Base-by-base conservation (phyloP, 768 basidiomycete species). In the Boletus barrowsii region DNA sequence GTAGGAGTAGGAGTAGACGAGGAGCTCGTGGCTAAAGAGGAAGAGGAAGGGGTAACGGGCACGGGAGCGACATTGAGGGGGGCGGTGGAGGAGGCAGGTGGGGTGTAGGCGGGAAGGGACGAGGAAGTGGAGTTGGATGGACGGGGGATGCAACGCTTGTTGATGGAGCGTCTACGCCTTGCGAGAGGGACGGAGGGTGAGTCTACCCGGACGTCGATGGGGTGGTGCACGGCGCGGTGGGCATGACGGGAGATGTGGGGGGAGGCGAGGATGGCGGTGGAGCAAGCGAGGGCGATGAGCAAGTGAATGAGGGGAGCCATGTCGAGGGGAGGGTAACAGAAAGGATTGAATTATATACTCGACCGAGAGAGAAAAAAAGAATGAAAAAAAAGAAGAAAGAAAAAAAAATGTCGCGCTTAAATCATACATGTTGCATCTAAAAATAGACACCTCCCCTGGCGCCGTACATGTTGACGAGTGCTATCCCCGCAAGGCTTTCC, bases 381-480 rank as follows among this genome's bases (percentile, higher is more conserved):
- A 13, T 10, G n/a, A 15, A 2, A n/a, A 22, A 18, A 20, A 18
- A 41, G n/a, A n/a, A 22, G 24, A 29, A 13, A 15, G n/a, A 15
- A 2, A n/a, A 22, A 18, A 20, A 18, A 41, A 45, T 35, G 32
- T 35, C 44, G 5, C 14, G 14, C 24, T 39, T 54, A 41, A 45
- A 55, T 53, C 8, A 18, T 39, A 17, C 14, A 39, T 39, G 14
- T 18, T 14, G 3, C 10, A 35, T 14, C 14, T 35, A 35, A 14
- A 35, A 14, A 35, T 35, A 35, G 33, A 35, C 33, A 35, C 33
- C 33, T 14, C 37, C 17, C 61, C 76, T 77, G 1, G 86, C 82
- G 0, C 80, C 85, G 65, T 90, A 95, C 87, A 91, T 93, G 74
- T 91, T 91, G n/a, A 90, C 86, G 55, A 96, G 70, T 22, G 76